Evolutionary conservation across 1,284 basidiomycete genomes (phyloP).

Genomic region (Boletus hoseneyae): DNA sequence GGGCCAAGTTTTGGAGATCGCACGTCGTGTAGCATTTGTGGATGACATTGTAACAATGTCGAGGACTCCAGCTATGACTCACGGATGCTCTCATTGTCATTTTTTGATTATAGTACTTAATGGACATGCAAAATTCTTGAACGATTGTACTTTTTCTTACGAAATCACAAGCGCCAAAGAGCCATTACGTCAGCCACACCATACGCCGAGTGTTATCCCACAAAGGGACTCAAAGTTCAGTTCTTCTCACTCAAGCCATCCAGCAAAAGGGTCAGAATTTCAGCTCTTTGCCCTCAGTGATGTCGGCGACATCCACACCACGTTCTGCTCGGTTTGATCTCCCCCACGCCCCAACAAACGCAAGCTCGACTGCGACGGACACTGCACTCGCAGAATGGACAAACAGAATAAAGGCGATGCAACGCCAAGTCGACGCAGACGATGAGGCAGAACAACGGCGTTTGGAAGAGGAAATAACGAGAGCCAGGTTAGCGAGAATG

Average conservation of each 20-base stretch:
- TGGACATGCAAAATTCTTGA: neutral
- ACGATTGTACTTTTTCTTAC: neutral
- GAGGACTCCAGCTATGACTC: neutral
- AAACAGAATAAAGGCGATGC: constrained; percentile 70
- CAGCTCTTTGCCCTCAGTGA: constrained; percentile 7
- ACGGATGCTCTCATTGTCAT: neutral
- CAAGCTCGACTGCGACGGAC: constrained; percentile 41
- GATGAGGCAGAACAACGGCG: constrained; percentile 70
- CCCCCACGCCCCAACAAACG: constrained; percentile 30
- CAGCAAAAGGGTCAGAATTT: neutral
- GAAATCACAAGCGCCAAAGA: neutral
- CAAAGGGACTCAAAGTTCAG: too few species aligned
- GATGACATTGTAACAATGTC: neutral
- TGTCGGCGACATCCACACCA: constrained; percentile 28
- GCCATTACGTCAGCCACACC: constrained; percentile 24
- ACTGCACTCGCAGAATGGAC: constrained; percentile 75
- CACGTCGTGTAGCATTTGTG: neutral
- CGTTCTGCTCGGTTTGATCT: constrained; percentile 38
- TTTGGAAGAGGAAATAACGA: constrained; percentile 73
- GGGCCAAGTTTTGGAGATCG: neutral
- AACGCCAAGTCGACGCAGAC: constrained; percentile 74
- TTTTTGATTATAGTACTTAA: neutral
- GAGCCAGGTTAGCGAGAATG: constrained; percentile 63
- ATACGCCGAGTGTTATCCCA: too few species aligned
- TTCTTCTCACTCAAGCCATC: neutral